Base-by-base conservation (phyloP, 2,329 filamentous ascomycete genomes). In the Coleophoma cylindrospora region DNA sequence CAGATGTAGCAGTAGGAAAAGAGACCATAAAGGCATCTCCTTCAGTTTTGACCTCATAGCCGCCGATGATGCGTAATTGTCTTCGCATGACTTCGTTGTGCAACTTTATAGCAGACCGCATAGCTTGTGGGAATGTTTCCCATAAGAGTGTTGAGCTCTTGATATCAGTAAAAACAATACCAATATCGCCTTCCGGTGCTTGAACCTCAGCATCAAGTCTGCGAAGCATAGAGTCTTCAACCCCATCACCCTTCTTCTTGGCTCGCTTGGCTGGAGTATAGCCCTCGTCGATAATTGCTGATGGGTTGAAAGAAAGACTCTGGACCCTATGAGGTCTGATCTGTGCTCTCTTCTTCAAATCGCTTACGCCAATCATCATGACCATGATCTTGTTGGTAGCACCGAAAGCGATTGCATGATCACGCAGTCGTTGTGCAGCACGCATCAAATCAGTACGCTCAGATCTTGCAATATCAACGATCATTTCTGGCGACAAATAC, bases 21-120 rank as follows among this genome's bases (percentile, higher is more conserved):
- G 92, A 95, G 33, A 99, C 94, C 91, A 99, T 97, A 64, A 99
- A 99, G 9, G 94, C 94, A 70, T 99, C 94, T 59, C 94, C 94
- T 89, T 99, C 94, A 15, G 94, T 99, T 77, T 99, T 99, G 68
- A 99, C 94, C 71, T 99, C 94, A 64, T 96, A 99, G 1, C 94
- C 94, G 64, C 94, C 94, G 60, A 96, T 95, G 55, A 91, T 86
- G 46, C 94, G 85, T 59, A 99, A 74, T 66, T 97, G 92, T 50
- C 94, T 82, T 58, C 94, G 87, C 86, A 99, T 95, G 43, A 96
- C 83, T 62, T 96, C 91, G 68, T 99, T 99, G 76, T 99, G 94
- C 59, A 96, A 85, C 69, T 92, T 95, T 70, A 99, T 99, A 15
- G 91, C 91, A 13, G 91, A 92, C 61, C 92, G 83, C 94, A 99